phyloP scores from a whole-genome alignment of 805 yeast genomes.

The Candida ortonii region DNA sequence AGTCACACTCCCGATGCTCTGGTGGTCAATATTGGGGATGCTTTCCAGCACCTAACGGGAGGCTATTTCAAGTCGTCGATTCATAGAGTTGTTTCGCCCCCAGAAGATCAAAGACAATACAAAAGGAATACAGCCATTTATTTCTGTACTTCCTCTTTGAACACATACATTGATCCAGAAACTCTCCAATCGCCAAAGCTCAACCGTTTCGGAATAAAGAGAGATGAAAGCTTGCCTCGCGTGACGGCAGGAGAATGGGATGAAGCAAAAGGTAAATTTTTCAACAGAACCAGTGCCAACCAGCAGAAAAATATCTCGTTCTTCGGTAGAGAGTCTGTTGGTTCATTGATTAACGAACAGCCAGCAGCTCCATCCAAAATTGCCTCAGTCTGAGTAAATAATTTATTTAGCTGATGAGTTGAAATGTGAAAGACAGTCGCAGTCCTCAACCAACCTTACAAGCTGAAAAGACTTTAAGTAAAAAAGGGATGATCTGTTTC shows the following conservation, averaged over 20 bases:
- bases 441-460: no score
- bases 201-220: slow-evolving; percentile 31
- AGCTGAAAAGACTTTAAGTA: no score
- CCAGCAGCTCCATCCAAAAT: neutral
- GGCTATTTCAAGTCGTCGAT: slow-evolving; percentile 46
- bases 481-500: no score
- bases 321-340: slow-evolving; percentile 21
- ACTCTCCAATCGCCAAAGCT: slow-evolving; percentile 37
- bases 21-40: slow-evolving; percentile 42
- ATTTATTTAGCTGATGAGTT: no score
- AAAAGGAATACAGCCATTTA: slow-evolving; percentile 41
- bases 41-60: slow-evolving; percentile 42
- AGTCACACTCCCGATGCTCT: slow-evolving; percentile 38
- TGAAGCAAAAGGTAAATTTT: slow-evolving; percentile 44
- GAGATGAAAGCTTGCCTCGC: slow-evolving; percentile 29
- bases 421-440: no score
- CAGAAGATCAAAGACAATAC: slow-evolving; percentile 37
- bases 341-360: slow-evolving; percentile 15
- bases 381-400: no score
- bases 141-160: slow-evolving; percentile 39
- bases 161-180: slow-evolving; percentile 42
- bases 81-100: slow-evolving; percentile 49
- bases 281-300: slow-evolving; percentile 37
- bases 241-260: slow-evolving; percentile 44
- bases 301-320: slow-evolving; percentile 12